Evolutionary conservation across 441 rosid genomes (phyloP).

Genomic region (Omphalea diandra): DNA sequence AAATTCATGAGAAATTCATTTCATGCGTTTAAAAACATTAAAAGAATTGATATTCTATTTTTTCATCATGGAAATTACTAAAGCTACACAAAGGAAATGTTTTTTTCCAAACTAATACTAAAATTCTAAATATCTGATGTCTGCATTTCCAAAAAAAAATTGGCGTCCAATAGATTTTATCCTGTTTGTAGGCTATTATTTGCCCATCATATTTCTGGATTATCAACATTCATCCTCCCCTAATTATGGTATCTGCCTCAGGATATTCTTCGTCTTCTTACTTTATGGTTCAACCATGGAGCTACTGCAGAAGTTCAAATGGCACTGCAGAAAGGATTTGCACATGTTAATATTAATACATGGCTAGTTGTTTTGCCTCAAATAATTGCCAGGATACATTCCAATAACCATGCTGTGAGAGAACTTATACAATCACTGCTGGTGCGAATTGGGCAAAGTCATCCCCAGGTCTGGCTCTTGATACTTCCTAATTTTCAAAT

Average conservation of each 20-base stretch:
- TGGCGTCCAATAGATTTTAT: neutral
- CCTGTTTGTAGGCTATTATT: neutral
- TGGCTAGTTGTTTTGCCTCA: slow-evolving; percentile 99
- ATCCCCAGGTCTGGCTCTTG: slow-evolving; percentile 86
- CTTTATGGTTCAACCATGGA: slow-evolving; percentile 99
- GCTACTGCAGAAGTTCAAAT: slow-evolving; percentile 88
- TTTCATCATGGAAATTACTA: too few species aligned
- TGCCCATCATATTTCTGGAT: neutral
- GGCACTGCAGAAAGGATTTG: slow-evolving; percentile 87
- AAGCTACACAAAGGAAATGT: too few species aligned
- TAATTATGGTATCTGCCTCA: slow-evolving; percentile 38
- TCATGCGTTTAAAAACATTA: too few species aligned
- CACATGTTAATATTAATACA: slow-evolving; percentile 91
- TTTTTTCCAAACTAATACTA: neutral
- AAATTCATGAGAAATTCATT: too few species aligned
- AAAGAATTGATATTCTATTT: too few species aligned
- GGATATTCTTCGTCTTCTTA: slow-evolving; percentile 99
- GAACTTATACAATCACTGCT: slow-evolving; percentile 93
- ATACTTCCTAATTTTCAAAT: slow-evolving; percentile 5
- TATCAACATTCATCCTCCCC: neutral
- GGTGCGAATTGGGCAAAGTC: slow-evolving; percentile 94
- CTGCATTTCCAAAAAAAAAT: neutral
- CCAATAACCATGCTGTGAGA: slow-evolving; percentile 93
- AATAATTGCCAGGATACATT: slow-evolving; percentile 99
- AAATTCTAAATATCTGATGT: neutral